Conservation (phyloP, 192 early-diverging fungal species). For the Funneliformis mosseae region DNA sequence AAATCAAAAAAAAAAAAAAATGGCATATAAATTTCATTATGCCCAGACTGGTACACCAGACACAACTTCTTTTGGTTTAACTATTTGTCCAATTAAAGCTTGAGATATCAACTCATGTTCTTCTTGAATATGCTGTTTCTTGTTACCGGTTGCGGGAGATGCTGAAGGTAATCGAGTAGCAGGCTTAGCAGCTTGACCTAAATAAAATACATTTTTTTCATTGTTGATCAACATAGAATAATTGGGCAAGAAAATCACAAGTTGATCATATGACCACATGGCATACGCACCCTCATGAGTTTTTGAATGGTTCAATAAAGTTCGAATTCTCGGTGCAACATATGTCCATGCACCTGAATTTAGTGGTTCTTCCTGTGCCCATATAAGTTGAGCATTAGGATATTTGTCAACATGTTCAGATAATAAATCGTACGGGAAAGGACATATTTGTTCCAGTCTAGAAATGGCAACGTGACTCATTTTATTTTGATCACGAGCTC, state of each 20-base stretch:
- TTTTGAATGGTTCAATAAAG: conserved; percentile 72
- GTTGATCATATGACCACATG: too few relatives aligned
- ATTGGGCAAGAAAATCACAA: too few relatives aligned
- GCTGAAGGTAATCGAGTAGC: conserved; percentile 90
- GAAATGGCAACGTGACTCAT: conserved; percentile 88
- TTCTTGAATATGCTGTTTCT: conserved; percentile 91
- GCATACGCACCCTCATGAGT: conserved; percentile 69
- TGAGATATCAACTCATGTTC: conserved; percentile 72
- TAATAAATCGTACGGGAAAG: conserved; percentile 93
- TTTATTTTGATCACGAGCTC: conserved; percentile 90
- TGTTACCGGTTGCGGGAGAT: conserved; percentile 89
- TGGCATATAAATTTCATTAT: not conserved
- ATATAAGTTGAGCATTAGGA: conserved; percentile 88
- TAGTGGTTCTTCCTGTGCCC: conserved; percentile 94
- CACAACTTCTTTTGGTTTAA: conserved; percentile 67
- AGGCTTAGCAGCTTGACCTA: conserved; percentile 62
- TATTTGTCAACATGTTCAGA: conserved; percentile 88
- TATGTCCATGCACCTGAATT: conserved; percentile 93
- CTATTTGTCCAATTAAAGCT: conserved; percentile 71
- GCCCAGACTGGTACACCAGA: conserved; percentile 71
- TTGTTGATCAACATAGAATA: not conserved
- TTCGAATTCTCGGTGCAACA: conserved; percentile 85
- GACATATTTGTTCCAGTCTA: conserved; percentile 91
- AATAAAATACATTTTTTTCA: not conserved
- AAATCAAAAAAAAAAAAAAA: too few relatives aligned